Conservation (phyloP, 2,329 filamentous ascomycete species). For the Cytospora schulzeri region DNA sequence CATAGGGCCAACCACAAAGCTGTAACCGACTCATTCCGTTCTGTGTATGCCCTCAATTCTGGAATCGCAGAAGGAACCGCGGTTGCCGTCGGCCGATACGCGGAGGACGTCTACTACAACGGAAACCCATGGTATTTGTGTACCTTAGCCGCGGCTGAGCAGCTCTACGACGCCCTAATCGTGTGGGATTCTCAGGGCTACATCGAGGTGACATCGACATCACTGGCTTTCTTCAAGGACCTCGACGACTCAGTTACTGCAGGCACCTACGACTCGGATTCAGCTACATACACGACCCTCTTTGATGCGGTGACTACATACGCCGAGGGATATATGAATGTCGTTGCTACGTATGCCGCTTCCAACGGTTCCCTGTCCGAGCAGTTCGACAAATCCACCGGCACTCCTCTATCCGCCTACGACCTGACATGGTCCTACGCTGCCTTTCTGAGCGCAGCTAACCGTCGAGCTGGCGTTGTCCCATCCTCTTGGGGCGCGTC, state of each 20-base stretch:
- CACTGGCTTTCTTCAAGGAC: conserved; percentile 72
- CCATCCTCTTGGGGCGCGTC: conserved; percentile 59
- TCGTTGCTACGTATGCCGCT: conserved; percentile 64
- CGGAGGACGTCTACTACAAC: conserved; percentile 73
- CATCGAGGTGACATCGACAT: conserved; percentile 65
- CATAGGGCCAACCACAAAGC: conserved; percentile 69
- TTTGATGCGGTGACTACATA: conserved; percentile 59
- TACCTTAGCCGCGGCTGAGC: conserved; percentile 77
- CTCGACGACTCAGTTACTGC: conserved; percentile 58
- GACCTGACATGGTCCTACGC: conserved; percentile 77
- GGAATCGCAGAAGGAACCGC: conserved; percentile 62
- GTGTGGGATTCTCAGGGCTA: conserved; percentile 67
- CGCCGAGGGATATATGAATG: conserved; percentile 62
- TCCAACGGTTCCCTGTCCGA: conserved; percentile 67
- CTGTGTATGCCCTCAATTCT: conserved; percentile 69
- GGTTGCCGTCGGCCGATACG: conserved; percentile 66
- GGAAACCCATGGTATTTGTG: conserved; percentile 83
- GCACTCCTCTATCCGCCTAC: conserved; percentile 60
- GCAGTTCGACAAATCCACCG: conserved; percentile 61
- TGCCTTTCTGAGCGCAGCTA: conserved; percentile 65
- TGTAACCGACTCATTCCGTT: conserved; percentile 74
- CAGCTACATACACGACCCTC: conserved; percentile 55
- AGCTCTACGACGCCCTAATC: conserved; percentile 75
- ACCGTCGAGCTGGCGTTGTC: conserved; percentile 56
- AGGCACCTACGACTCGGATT: conserved; percentile 62